Evolutionary conservation across 2,329 filamentous ascomycete genomes (phyloP), one percentile per base, ranked within the genome.

Genomic region (Huntiella decipiens): DNA sequence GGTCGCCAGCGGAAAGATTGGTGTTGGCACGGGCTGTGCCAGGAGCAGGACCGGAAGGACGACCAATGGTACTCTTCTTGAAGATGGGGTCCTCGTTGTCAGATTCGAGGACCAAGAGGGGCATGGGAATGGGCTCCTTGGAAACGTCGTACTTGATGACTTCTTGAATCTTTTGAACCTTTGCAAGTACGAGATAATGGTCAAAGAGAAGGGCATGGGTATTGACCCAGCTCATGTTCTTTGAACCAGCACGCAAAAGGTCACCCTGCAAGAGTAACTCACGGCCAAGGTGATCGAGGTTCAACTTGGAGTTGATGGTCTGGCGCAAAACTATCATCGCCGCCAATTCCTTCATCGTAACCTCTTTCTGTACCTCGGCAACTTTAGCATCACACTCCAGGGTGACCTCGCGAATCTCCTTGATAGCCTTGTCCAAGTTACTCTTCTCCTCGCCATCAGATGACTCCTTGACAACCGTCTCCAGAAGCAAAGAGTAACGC

Each of bases 101-200:
- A 58, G 83, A 94, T 61, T 98, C 92, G 1, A 98, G 68, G 43
- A 93, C 83, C 19, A 98, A 68, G 2, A 98, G 68, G 54, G 93
- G 87, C 88, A 98, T 98, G 0, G 91, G 91, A 52, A 98, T 95
- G 5, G 82, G 85, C 66, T 93, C 71, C 60, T 92, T 87, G 1
- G 87, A 95, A 31, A 98, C 88, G 60, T 98, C 91, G 54, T 91
- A 98, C 54, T 83, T 85, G 31, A 17, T 5, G 62, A 81, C 91
- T 45, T 79, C 71, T 38, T 76, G 71, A 38, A 77, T 74, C 55
- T 86, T 85, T 3, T 78, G 68, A 5, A 84, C 70, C 65, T 98
- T 98, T 35, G 91, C 82, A 38, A 98, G 65, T 32, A 98, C 87
- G 34, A 98, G 71, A 60, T 95, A 98, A 61, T 98, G 87, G 56